Evolutionary conservation across 495 filamentous ascomycete genomes (phyloP), one percentile per base, ranked within the genome.

Genomic region (Entonaema liquescens): DNA sequence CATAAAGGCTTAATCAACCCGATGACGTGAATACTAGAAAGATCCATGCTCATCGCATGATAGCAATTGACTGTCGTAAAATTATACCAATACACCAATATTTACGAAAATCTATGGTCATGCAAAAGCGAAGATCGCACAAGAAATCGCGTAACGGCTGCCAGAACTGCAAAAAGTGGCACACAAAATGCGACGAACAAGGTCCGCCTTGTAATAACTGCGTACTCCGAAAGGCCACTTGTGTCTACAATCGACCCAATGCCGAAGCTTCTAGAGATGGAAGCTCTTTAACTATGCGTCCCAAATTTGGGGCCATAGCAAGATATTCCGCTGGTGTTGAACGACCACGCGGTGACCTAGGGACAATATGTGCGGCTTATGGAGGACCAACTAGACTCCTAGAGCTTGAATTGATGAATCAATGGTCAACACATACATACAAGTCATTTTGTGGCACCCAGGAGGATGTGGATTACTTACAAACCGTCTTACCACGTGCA

Each of bases 101-200:
- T 6, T 33, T 9, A 33, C 23, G n/a, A 17, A 56, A 31, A 36
- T 2, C 3, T 1, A 35, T 33, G 2, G 33, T 47, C 38, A 80
- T 79, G 77, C 72, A 79, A 52, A 78, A 77, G 36, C 59, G 78
- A 65, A 63, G 75, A 59, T 78, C 77, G 56, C 78, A 80, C 62
- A 79, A 75, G 55, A 80, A 80, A 65, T 80, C 78, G 1, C 75
- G 78, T 11, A 75, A 76, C 44, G 78, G 78, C 13, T 80, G 78
- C 61, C 65, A 71, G 60, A 80, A 80, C 59, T 80, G 78, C 62
- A 80, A 80, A 40, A 79, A 76, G 62, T 74, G 78, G 74, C 78
- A 79, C 36, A 75, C 76, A n/a, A 80, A 80, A 67, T 80, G 78
- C 59, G 78, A 80, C 50, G 78, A 80, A 68, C 33, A 47, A 62